Conservation (phyloP, 116 monocot species). For the Zostera marina region DNA sequence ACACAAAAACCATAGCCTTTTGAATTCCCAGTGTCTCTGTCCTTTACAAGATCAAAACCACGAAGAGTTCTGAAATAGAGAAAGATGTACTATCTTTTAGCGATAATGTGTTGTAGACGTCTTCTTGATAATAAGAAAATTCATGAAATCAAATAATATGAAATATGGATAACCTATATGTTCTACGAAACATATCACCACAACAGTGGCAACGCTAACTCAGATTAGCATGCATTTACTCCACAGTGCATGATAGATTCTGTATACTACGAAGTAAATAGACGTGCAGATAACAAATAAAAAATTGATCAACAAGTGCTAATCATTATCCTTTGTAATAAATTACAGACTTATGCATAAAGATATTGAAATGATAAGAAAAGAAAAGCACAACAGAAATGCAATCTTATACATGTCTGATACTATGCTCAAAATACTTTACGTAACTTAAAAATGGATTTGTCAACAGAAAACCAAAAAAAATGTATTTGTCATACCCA, state of each 20-base stretch:
- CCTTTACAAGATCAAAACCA: constrained; percentile 59
- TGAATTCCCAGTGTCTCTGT: constrained; percentile 26
- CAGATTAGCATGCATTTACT: not conserved
- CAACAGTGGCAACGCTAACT: not conserved
- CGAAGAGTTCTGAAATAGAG: constrained; percentile 23
- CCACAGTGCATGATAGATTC: no score
- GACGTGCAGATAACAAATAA: no score
- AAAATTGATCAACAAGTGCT: no score
- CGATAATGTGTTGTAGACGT: not conserved
- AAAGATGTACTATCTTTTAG: not conserved
- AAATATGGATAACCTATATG: no score
- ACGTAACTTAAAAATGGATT: not conserved
- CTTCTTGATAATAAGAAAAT: not conserved
- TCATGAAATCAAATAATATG: no score
- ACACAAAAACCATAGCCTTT: constrained; percentile 51
- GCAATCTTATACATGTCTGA: not conserved
- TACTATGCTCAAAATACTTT: not conserved
- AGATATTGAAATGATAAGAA: not conserved
- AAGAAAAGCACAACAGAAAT: not conserved
- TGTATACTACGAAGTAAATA: no score
- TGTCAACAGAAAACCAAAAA: not conserved
- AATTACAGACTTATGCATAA: not conserved
- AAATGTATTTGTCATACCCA: constrained; percentile 7
- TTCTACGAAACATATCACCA: not conserved
- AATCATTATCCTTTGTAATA: no score